Evolutionary conservation across 2,329 filamentous ascomycete species (phyloP).

Genomic region (Fusarium buxicola): DNA sequence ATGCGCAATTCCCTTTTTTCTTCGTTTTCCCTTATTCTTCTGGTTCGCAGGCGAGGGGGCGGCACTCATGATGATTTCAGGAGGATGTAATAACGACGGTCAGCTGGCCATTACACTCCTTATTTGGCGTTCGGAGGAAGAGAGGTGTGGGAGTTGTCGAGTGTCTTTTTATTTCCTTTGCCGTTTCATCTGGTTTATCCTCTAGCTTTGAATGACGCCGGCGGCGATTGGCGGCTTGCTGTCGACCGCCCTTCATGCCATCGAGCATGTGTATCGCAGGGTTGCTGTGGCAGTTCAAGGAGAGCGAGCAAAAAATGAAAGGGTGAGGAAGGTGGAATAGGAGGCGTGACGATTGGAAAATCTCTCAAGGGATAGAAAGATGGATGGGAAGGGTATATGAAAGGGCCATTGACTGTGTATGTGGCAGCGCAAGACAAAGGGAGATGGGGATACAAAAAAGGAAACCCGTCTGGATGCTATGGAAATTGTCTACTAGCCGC

Average conservation of each 20-base stretch:
- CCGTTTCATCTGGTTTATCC: constrained; percentile 25
- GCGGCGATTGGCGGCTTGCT: constrained; percentile 1
- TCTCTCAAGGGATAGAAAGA: constrained; percentile 44
- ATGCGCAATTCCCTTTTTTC: constrained; percentile 17
- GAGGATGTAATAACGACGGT: constrained; percentile 56
- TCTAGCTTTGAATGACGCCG: constrained; percentile 14
- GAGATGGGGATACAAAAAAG: constrained; percentile 19
- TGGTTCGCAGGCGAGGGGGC: constrained; percentile 38
- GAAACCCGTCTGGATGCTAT: constrained; percentile 36
- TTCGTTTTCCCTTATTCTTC: constrained; percentile 30
- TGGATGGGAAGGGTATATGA: constrained; percentile 36
- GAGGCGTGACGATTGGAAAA: constrained; percentile 44
- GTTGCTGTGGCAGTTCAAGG: constrained; percentile 10
- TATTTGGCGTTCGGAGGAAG: constrained; percentile 50
- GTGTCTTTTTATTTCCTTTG: constrained; percentile 36
- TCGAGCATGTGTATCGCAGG: constrained; percentile 3
- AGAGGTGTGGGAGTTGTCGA: constrained; percentile 47
- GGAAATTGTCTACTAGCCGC: constrained; percentile 36
- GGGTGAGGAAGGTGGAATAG: constrained; percentile 13
- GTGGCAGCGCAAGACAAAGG: constrained; percentile 17
- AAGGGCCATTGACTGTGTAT: constrained; percentile 30
- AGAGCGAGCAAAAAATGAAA: constrained; percentile 17
- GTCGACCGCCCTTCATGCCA: neutral
- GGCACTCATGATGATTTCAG: constrained; percentile 46
- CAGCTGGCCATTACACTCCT: constrained; percentile 53